Percentiles rank a stretch among this genome's conserved stretches.
Conservation (phyloP, 345 rosid genomes). For the Lumnitzera littorea region DNA sequence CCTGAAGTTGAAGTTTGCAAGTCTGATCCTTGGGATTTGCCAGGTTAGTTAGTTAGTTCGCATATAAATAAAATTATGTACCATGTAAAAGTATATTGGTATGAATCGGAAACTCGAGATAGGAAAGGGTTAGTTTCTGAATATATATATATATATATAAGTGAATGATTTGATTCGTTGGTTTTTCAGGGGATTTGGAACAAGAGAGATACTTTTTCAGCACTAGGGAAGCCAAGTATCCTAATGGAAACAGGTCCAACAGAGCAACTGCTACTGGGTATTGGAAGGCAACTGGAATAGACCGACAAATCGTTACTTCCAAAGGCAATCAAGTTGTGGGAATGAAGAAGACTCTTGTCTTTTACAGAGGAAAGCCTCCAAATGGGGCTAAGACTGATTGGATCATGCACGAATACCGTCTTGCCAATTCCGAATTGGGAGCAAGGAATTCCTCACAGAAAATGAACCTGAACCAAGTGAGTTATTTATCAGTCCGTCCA, state of each 20-base stretch:
- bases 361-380: constrained; percentile 88
- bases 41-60: constrained; percentile 38
- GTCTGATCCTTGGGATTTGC: constrained; percentile 94
- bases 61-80: not conserved
- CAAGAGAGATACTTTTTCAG: constrained; percentile 96
- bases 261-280: constrained; percentile 81
- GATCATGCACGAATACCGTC: constrained; percentile 98
- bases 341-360: constrained; percentile 96
- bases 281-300: constrained; percentile 97
- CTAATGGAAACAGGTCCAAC: constrained; percentile 86
- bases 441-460: constrained; percentile 17
- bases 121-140: no score
- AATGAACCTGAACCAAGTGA: constrained; percentile 33
- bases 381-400: constrained; percentile 81
- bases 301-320: constrained; percentile 57
- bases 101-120: not conserved
- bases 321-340: constrained; percentile 64
- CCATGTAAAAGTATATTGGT: not conserved
- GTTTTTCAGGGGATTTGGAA: constrained; percentile 58
- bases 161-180: no score
- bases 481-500: not conserved
- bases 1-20: constrained; percentile 88
- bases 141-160: no score
- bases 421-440: constrained; percentile 15
- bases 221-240: constrained; percentile 83